Percentiles rank a stretch among this genome's conserved stretches.
Conservation (phyloP, 2,329 filamentous ascomycete species). For the Aspergillus tubingensis region DNA sequence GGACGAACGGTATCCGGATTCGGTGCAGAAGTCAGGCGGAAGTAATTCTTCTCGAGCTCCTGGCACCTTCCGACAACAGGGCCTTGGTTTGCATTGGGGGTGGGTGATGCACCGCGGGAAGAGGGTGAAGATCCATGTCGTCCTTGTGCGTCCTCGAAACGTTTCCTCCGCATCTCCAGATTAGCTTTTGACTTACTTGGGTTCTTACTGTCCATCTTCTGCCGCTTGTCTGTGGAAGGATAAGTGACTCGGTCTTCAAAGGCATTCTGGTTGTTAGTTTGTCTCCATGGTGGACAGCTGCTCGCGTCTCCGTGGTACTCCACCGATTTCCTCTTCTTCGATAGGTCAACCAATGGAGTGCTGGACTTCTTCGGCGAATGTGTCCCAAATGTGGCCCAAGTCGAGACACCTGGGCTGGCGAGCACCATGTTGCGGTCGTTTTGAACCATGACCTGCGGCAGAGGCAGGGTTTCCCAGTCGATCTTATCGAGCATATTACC, state of each 20-base stretch:
- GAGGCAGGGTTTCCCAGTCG: slow-evolving; percentile 79
- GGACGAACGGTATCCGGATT: slow-evolving; percentile 88
- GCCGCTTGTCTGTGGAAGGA: slow-evolving; percentile 54
- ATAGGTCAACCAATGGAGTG: slow-evolving; percentile 33
- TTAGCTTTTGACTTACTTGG: slow-evolving; percentile 88
- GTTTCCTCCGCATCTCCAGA: slow-evolving; percentile 84
- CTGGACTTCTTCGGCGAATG: slow-evolving; percentile 25
- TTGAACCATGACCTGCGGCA: slow-evolving; percentile 82
- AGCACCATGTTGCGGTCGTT: slow-evolving; percentile 62
- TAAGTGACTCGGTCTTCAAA: slow-evolving; percentile 78
- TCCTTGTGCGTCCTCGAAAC: slow-evolving; percentile 66
- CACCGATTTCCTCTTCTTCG: slow-evolving; percentile 81
- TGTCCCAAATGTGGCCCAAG: slow-evolving; percentile 31
- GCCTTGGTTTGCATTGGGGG: slow-evolving; percentile 50
- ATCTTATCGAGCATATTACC: slow-evolving; percentile 68
- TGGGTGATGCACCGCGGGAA: slow-evolving; percentile 51
- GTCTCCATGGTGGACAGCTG: slow-evolving; percentile 70
- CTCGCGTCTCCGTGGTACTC: slow-evolving; percentile 58
- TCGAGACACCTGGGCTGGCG: slow-evolving; percentile 46
- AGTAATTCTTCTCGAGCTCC: slow-evolving; percentile 87
- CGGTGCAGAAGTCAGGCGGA: slow-evolving; percentile 87
- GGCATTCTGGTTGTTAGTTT: slow-evolving; percentile 61
- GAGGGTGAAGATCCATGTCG: slow-evolving; percentile 44
- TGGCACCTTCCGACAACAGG: slow-evolving; percentile 86
- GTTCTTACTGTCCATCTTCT: slow-evolving; percentile 53